Base-by-base conservation (phyloP, 1,139 yeast species). In the Lodderomyces parapsilosis region DNA sequence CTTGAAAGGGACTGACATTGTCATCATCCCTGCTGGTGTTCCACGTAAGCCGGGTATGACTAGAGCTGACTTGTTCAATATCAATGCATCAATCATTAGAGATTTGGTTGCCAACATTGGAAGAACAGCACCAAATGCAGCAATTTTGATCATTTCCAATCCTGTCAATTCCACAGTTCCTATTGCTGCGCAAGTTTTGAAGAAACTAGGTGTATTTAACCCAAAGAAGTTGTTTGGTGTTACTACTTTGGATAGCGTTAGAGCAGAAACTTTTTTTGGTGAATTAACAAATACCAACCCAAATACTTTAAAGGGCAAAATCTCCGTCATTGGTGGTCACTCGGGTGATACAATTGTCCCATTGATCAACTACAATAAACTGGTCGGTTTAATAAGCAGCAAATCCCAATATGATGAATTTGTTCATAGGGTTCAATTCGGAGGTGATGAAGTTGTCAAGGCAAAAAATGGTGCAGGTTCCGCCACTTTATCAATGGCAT, bases 31-130 rank as follows among this genome's bases (percentile, higher is more conserved):
- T n/a, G 90, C 90, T n/a, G 91, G 90, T 43, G 83, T 84, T 13
- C 89, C 90, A 41, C 76, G 90, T 62, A 83, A 83, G 58, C 89
- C 90, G 11, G 90, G 90, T 17, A 83, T 83, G 89, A 81, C 89
- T 23, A 74, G 91, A 59, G 88, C 84, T 49, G 90, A 84, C 60
- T 71, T 84, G 55, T 84, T 84, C 66, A 82, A 81, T 58, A 81
- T 83, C 59, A 84, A 84, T 62, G 90, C 89, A 2, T 77, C 81
- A 9, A 84, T 84, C 52, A 78, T 84, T 47, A 71, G 80, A 55
- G 77, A 74, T 45, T 71, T 83, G 58, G 83, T 81, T 44, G 74
- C 78, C 43, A 76, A 76, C 40, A 72, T 79, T 47, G 89, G 80
- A n/a, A 61, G 65, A 46, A 67, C 71, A 37, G 75, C 82, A 36